phyloP scores from a whole-genome alignment of 208 protist genomes.

The Leishmania tropica region DNA sequence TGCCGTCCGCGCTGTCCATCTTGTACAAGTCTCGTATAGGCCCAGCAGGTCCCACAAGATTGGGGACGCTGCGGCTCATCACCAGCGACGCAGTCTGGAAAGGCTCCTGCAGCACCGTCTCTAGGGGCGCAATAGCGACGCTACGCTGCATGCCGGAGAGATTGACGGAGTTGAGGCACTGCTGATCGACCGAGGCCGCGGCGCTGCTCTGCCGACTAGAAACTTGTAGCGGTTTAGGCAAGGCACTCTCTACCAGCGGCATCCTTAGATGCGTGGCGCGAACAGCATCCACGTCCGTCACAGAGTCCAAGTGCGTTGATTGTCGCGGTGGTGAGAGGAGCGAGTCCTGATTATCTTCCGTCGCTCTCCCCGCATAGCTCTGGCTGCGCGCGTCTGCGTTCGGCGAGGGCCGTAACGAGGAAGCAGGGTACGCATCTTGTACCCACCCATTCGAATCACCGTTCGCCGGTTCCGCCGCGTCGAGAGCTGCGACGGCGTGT shows the following conservation, averaged over 20 bases:
- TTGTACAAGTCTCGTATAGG: slow-evolving; percentile 15
- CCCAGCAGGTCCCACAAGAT: slow-evolving; percentile 6
- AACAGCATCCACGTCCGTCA: too few species aligned
- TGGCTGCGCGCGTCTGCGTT: not conserved
- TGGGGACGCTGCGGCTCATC: slow-evolving; percentile 1
- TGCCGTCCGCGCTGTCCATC: not conserved
- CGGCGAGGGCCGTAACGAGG: not conserved
- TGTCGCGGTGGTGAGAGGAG: not conserved
- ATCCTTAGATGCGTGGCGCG: not conserved
- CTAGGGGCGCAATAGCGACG: not conserved
- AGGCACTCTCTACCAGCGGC: too few species aligned
- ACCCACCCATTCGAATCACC: too few species aligned
- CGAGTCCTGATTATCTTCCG: not conserved
- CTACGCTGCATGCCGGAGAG: slow-evolving; percentile 4
- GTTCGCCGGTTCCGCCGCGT: not conserved
- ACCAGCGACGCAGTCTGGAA: slow-evolving; percentile 1
- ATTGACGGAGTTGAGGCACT: slow-evolving; percentile 21
- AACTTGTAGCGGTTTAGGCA: too few species aligned
- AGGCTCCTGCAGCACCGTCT: slow-evolving; percentile 34
- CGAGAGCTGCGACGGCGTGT: not conserved
- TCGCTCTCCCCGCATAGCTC: too few species aligned
- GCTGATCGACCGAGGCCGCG: slow-evolving; percentile 9
- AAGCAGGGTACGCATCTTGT: not conserved
- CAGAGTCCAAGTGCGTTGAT: not conserved
- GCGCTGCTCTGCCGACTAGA: slow-evolving; percentile 3